These are phyloP conservation scores for Vachellia pachyceras DNA, from an alignment of 306 rosid species.

Conservation along the genomic window DNA sequence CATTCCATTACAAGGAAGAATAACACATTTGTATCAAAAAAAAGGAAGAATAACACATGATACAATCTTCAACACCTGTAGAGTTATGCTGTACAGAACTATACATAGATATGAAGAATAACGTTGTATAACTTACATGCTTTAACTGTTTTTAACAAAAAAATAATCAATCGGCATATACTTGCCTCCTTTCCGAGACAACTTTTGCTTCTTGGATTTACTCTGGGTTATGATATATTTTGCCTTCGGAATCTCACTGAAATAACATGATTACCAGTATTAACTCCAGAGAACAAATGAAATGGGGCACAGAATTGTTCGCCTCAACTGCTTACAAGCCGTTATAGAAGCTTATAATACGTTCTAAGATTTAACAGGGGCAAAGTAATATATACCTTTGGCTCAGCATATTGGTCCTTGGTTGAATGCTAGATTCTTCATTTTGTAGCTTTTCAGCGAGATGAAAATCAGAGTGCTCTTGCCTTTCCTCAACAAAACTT, in stretches of 20 bases:
- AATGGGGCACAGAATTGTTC: constrained; percentile 8
- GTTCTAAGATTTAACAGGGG: not conserved
- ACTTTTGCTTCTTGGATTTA: constrained; percentile 69
- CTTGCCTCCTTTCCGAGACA: constrained; percentile 59
- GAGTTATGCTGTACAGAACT: constrained; percentile 35
- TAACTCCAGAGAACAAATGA: constrained; percentile 13
- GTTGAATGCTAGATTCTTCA: constrained; percentile 67
- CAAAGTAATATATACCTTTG: constrained; percentile 53
- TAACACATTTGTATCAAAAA: too few species aligned
- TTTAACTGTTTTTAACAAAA: constrained; percentile 65
- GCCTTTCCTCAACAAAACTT: constrained; percentile 78
- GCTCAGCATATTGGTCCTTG: constrained; percentile 36
- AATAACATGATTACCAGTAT: constrained; percentile 29
- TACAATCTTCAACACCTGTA: not conserved
- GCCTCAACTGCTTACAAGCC: not conserved
- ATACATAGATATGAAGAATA: constrained; percentile 25
- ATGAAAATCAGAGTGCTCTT: constrained; percentile 92
- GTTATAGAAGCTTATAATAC: constrained; percentile 1
- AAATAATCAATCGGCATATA: constrained; percentile 73
- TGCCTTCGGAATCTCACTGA: constrained; percentile 56
- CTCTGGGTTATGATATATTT: constrained; percentile 39
- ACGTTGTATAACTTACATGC: constrained; percentile 35
- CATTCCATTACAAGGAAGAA: constrained; percentile 32
- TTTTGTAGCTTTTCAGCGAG: constrained; percentile 88
- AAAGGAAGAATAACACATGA: constrained; percentile 19